phyloP scores from a whole-genome alignment of 2,329 filamentous ascomycete species.

The Stemphylium beticola region DNA sequence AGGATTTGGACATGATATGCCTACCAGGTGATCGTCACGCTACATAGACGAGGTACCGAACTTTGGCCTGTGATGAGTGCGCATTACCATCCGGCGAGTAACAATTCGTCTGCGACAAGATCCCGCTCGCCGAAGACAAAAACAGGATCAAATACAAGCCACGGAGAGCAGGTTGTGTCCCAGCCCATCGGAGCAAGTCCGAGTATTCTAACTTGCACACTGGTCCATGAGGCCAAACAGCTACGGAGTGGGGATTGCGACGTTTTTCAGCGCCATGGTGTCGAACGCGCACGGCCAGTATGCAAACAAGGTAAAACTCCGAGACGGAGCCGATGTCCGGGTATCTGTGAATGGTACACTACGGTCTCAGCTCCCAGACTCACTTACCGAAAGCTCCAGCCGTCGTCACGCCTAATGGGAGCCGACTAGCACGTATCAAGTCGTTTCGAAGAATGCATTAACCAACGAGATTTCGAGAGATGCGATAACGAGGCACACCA shows the following conservation, averaged over 20 bases:
- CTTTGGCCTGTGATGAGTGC: not conserved
- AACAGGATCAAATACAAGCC: not conserved
- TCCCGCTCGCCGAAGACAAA: not conserved
- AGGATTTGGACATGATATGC: not conserved
- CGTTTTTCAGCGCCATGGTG: not conserved
- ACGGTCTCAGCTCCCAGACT: not conserved
- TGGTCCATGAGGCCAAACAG: not conserved
- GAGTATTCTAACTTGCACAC: not conserved
- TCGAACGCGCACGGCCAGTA: not conserved
- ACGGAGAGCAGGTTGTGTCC: not conserved
- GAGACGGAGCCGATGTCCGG: not conserved
- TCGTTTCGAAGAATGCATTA: no score
- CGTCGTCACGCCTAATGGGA: no score
- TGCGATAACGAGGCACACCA: no score
- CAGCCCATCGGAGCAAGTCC: not conserved
- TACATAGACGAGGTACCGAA: not conserved
- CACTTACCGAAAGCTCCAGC: not conserved
- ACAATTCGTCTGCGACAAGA: not conserved
- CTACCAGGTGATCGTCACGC: not conserved
- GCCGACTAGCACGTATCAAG: no score
- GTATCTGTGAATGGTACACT: not conserved
- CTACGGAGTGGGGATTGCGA: not conserved
- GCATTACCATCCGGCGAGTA: not conserved
- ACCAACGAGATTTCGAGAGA: no score
- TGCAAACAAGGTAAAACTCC: not conserved